phyloP scores from a whole-genome alignment of 176 grass and related monocot genomes.

The Pontederia paniculata region DNA sequence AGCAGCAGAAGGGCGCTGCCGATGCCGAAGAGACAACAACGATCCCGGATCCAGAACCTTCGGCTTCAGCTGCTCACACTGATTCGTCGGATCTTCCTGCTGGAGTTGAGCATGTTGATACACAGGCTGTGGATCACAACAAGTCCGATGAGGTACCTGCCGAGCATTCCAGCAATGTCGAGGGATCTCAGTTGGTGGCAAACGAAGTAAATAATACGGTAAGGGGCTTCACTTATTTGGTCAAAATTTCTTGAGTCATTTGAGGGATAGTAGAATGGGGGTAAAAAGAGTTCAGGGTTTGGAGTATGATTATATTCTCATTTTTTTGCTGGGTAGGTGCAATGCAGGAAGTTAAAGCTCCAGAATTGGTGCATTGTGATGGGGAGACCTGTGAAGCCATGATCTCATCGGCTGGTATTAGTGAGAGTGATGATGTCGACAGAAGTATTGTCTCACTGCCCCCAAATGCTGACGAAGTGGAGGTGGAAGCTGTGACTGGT shows the following conservation, averaged over 20 bases:
- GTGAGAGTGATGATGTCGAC: background rate
- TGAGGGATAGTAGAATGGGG: conserved; percentile 3
- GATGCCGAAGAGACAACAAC: conserved; percentile 11
- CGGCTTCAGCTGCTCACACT: background rate
- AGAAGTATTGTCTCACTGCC: background rate
- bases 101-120: background rate
- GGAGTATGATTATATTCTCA: conserved; percentile 27
- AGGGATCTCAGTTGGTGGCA: conserved; percentile 5
- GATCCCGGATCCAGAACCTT: conserved; percentile 9
- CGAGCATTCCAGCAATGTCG: conserved; percentile 25
- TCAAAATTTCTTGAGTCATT: conserved; percentile 24
- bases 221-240: background rate
- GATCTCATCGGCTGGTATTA: background rate
- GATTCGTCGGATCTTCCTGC: background rate
- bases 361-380: conserved; percentile 40
- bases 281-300: background rate
- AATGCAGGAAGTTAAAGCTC: conserved; percentile 56
- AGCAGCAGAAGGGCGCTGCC: conserved; percentile 21
- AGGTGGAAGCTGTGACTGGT: background rate
- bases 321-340: conserved; percentile 30
- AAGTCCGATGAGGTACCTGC: conserved; percentile 14
- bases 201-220: background rate
- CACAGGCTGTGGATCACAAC: background rate
- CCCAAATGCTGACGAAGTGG: background rate
- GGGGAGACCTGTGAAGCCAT: background rate